Conservation (phyloP, 192 early-diverging fungal species). For the Funneliformis geosporum region DNA sequence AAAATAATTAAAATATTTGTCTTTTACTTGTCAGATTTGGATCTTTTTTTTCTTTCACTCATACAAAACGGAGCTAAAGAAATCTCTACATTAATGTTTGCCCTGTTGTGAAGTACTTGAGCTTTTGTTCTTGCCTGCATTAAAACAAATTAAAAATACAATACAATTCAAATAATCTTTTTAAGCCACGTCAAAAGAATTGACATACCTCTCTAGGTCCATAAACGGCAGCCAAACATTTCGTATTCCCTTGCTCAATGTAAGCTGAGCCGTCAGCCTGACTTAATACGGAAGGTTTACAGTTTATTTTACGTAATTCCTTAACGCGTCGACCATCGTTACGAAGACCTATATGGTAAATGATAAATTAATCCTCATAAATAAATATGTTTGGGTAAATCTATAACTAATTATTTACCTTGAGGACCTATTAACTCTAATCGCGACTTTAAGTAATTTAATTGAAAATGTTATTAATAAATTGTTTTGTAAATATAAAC, state of each 20-base stretch:
- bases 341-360: conserved; percentile 70
- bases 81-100: conserved; percentile 87
- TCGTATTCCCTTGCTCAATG: conserved; percentile 95
- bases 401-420: background rate
- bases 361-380: background rate
- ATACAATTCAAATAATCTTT: background rate
- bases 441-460: conserved; percentile 5
- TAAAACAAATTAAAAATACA: background rate
- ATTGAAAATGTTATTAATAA: background rate
- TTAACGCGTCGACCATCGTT: conserved; percentile 87
- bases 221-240: conserved; percentile 87
- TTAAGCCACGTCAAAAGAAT: background rate
- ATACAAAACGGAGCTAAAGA: conserved; percentile 90
- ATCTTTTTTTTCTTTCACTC: conserved; percentile 79
- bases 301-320: conserved; percentile 84
- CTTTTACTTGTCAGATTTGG: conserved; percentile 83
- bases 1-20: background rate
- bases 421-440: conserved; percentile 3
- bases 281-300: conserved; percentile 73
- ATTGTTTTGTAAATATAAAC: background rate
- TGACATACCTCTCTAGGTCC: conserved; percentile 79
- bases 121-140: conserved; percentile 56
- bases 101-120: conserved; percentile 66
- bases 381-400: background rate
- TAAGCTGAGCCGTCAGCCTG: conserved; percentile 94